Evolutionary conservation across 352 stramenopile species (phyloP), one percentile per base, ranked within the genome.

Genomic region (Phytophthora multivora): DNA sequence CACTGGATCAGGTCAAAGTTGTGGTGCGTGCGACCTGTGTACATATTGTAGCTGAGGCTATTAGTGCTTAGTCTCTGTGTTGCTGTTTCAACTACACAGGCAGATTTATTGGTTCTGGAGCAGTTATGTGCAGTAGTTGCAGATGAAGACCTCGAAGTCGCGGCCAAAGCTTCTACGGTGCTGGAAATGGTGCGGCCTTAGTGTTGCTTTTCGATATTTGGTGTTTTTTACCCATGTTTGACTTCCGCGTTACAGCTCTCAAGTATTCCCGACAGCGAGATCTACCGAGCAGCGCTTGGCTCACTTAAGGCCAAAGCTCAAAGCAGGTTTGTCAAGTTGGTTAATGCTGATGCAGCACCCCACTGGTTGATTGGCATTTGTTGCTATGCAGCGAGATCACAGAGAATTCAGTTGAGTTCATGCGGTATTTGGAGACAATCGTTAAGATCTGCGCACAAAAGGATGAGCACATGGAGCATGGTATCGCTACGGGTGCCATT

Each of bases 351-450:
- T 41, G 23, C 6, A 13, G 11, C 28, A 33, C 28, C 10, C 8
- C 28, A 33, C 8, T 6, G 13, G 6, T n/a, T 15, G 48, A 35
- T 33, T 66, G 38, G 67, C 39, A 10, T 9, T 26, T 74, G 13
- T 28, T 47, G 12, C 35, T 50, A 26, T 30, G 13, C 16, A 88
- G 78, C 56, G 71, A 71, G 12, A 73, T 80, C 43, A 55, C 51
- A 1, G 42, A 67, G 53, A 91, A 71, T 41, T 93, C 83, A 4
- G 73, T 91, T 13, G 79, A 91, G 50, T 92, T 80, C 45, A 87
- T 94, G 73, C 81, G 87, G 16, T 91, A 88, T 45, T 59, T 95
- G 12, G 87, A 94, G 54, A 75, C 71, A 4, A 88, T 92, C 19
- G 83, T 84, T 0, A 78, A 72, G 38, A 78, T 93, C 41, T 86